Base-by-base conservation (phyloP, 208 protist genomes). In the Balamuthia mandrillaris region DNA sequence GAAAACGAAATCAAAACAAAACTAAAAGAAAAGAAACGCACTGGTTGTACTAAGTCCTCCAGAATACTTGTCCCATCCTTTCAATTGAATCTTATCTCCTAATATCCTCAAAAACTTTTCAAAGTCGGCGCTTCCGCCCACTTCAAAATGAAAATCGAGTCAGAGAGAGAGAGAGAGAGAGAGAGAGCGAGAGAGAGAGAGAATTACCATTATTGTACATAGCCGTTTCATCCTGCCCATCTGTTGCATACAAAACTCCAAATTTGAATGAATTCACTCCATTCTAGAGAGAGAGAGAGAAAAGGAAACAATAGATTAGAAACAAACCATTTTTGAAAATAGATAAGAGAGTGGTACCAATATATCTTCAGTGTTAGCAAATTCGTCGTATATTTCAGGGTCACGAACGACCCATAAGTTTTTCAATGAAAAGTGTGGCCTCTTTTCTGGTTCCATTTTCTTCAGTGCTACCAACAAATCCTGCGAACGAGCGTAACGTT, bases 211-310 rank as follows among this genome's bases (percentile, higher is more conserved):
- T 74, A 21, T 74, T 74, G 39, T 74, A 74, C 63, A 74, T 74
- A 12, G 63, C 63, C 9, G 31, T 74, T 31, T 74, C 63, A 27
- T 74, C 39, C 63, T 74, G 63, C 3, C 31, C 31, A 2, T 74
- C 63, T 21, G 27, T 49, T 21, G 63, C 63, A 27, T 74, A 74
- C 3, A 74, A 18, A 2, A 74, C 39, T 2, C 63, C 63, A n/a
- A 74, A 74, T 42, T 74, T 74, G 63, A 49, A 74, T 21, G 63
- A 74, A n/a, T 74, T 74, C 31, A 66, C 60, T 66, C 41, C 41
- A 27, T 66, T 27, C 10, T 24, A 21, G 24, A 31, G 10, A 29
- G 33, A 21, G 56, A 52, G 47, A 10, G 47, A 52, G 47, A 10
- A 52, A 52, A 10, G 47, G n/a, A n/a, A n/a, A n/a, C n/a, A n/a